Conservation (phyloP, 257 asterid genomes). For the Lithospermum erythrorhizon region DNA sequence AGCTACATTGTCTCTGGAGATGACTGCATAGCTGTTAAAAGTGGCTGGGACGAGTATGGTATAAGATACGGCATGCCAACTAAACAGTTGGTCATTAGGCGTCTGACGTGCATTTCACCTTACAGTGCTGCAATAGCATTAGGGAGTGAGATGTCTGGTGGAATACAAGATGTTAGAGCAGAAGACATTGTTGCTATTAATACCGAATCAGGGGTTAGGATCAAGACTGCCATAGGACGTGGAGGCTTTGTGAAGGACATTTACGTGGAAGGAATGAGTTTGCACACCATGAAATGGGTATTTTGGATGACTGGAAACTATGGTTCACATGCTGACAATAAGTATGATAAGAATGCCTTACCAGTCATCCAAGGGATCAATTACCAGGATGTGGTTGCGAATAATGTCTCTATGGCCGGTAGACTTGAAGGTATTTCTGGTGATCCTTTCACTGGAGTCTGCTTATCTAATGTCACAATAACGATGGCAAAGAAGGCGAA, state of each 20-base stretch:
- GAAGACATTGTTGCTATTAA: conserved; percentile 56
- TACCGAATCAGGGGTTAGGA: conserved; percentile 71
- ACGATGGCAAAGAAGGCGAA: conserved; percentile 56
- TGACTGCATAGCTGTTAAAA: conserved; percentile 73
- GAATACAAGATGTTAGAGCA: conserved; percentile 71
- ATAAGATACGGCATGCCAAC: conserved; percentile 76
- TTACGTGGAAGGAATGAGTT: conserved; percentile 55
- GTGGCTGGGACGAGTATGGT: conserved; percentile 94
- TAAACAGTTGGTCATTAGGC: conserved; percentile 42
- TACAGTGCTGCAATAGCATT: conserved; percentile 80
- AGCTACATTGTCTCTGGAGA: conserved; percentile 70
- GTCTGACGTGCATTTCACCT: conserved; percentile 84
- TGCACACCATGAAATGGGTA: conserved; percentile 83
- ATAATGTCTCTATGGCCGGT: conserved; percentile 63
- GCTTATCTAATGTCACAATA: conserved; percentile 67
- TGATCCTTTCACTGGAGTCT: conserved; percentile 66
- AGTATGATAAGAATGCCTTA: conserved; percentile 61
- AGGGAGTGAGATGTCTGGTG: conserved; percentile 94
- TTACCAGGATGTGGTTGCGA: conserved; percentile 66
- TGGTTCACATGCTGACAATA: conserved; percentile 65
- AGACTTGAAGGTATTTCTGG: conserved; percentile 74
- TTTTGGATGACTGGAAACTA: conserved; percentile 94
- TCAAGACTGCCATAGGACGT: conserved; percentile 65
- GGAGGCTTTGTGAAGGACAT: conserved; percentile 68
- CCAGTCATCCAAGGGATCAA: conserved; percentile 65